Conservation (phyloP, 179 eudicot species). For the Vitellaria paradoxa region DNA sequence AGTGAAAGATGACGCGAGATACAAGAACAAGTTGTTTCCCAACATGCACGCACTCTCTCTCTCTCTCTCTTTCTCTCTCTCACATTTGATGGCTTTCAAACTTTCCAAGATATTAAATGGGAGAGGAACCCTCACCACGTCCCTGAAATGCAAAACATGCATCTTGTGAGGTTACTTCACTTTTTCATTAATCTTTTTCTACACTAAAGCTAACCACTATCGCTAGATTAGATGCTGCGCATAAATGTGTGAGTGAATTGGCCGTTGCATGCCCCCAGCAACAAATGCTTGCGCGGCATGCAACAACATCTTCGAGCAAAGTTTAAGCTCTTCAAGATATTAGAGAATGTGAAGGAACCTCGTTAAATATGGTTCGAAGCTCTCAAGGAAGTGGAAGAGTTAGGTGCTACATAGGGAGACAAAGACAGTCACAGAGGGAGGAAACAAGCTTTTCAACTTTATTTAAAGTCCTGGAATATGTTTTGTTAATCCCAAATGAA, state of each 20-base stretch:
- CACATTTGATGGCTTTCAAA: background rate
- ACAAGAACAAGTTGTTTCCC: constrained; percentile 4
- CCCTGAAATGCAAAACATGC: constrained; percentile 3
- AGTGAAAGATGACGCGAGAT: constrained; percentile 7
- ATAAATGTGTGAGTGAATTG: background rate
- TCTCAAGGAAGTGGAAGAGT: background rate
- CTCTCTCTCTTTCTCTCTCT: constrained; percentile 8
- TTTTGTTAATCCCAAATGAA: no score
- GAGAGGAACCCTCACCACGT: background rate
- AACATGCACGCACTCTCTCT: no score
- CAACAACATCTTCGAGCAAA: background rate
- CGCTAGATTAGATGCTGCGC: background rate
- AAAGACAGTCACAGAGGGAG: background rate
- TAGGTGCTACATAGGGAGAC: background rate
- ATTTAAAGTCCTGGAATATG: no score
- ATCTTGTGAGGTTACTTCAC: constrained; percentile 11
- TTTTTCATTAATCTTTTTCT: constrained; percentile 3
- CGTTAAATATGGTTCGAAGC: background rate
- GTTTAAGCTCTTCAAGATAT: background rate
- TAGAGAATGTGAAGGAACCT: background rate
- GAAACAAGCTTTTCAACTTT: background rate
- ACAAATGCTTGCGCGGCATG: background rate
- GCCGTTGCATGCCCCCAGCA: background rate
- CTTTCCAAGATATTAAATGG: background rate
- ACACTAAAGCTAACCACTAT: background rate